Evolutionary conservation across 495 filamentous ascomycete genomes (phyloP), one percentile per base, ranked within the genome.

Genomic region (Xylaria acuta): DNA sequence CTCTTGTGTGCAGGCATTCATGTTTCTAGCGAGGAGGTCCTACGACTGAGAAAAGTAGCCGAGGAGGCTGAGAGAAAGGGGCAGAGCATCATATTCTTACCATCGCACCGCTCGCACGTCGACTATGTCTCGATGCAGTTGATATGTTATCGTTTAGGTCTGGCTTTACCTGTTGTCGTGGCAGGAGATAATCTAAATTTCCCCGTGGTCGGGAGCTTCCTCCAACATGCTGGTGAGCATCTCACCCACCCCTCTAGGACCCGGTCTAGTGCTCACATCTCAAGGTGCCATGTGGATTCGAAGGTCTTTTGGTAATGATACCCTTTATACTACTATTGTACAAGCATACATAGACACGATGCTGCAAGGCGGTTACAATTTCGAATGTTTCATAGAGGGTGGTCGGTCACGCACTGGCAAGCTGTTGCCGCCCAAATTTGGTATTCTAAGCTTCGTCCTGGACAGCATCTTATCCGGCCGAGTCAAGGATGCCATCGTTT

Each of bases 111-210:
- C 67, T 97, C 93, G 0, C 96, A 99, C 77, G 92, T 98, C 67
- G 96, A 99, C 76, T 99, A 99, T 76, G 93, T 99, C 62, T 93
- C 93, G 0, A 83, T 98, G 43, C 96, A 98, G 80, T 79, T 99
- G 22, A 94, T 99, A 66, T 98, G 96, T 80, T 99, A 97, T 78
- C 91, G 96, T 9, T 82, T 99, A 5, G 96, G 95, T 1, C 87
- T 99, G 41, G 92, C 90, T 7, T 83, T 98, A 7, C 96, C 96
- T 0, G 92, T 94, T n/a, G 92, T 99, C 18, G 94, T 99, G 1
- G 93, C 96, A 1, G 96, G 96, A 0, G 95, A 99, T 73, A 99
- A 99, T 77, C 82, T 99, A 53, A 99, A 98, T 79, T 93, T 99
- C 72, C 96, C 96, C 0, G 76, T 97, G 3, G 88, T 99, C 0